phyloP scores from a whole-genome alignment of 129 eudicot genomes.

The Tanacetum coccineum region DNA sequence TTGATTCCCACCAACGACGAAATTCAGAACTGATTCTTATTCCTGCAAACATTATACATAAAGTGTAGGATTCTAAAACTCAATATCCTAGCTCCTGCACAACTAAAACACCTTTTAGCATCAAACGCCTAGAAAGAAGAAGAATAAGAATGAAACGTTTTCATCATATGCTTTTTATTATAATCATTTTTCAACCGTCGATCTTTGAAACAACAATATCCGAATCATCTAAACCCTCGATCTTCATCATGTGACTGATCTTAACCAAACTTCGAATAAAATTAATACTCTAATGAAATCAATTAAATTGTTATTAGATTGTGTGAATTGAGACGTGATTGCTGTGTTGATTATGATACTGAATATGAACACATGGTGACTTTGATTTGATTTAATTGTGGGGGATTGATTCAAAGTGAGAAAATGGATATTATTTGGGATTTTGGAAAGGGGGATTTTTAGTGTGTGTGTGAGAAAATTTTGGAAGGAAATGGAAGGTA shows the following conservation, averaged over 20 bases:
- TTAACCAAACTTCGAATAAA: constrained; percentile 30
- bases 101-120: constrained; percentile 76
- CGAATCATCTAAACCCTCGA: constrained; percentile 56
- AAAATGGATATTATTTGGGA: too few relatives aligned
- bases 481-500: too few relatives aligned
- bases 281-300: constrained; percentile 27
- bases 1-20: constrained; percentile 95
- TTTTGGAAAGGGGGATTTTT: too few relatives aligned
- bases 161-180: constrained; percentile 40
- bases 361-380: too few relatives aligned
- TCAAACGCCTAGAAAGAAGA: constrained; percentile 53
- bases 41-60: constrained; percentile 75
- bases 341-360: too few relatives aligned
- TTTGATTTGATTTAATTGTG: too few relatives aligned
- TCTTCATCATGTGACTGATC: constrained; percentile 78
- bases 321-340: too few relatives aligned
- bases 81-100: constrained; percentile 89
- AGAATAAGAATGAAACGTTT: too few relatives aligned
- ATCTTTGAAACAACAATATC: not conserved
- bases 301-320: not conserved
- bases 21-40: constrained; percentile 73
- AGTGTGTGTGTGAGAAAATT: too few relatives aligned
- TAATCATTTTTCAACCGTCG: constrained; percentile 28
- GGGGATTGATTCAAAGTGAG: too few relatives aligned
- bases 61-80: constrained; percentile 93